These are phyloP conservation scores for Candida gorgasii DNA, from an alignment of 805 yeast genomes.

Conservation along the genomic window DNA sequence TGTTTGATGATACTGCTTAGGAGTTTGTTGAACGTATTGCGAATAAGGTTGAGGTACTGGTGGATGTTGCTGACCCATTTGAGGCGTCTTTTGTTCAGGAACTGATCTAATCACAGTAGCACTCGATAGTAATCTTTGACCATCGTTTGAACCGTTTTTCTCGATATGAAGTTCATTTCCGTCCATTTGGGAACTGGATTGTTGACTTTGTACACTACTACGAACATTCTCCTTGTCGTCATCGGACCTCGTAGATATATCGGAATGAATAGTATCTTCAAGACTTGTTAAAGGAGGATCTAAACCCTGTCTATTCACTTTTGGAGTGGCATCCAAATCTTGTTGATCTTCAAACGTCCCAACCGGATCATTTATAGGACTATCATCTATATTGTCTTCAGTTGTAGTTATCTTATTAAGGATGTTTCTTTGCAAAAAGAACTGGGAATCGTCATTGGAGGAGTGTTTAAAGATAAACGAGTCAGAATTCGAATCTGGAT, in stretches of 20 bases:
- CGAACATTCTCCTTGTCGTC: constrained; percentile 1
- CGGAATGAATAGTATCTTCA: constrained; percentile 6
- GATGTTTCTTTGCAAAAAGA: constrained; percentile 21
- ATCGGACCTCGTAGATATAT: constrained; percentile 3
- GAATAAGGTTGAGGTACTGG: constrained; percentile 14
- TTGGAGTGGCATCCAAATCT: not conserved
- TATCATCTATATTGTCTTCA: constrained; percentile 33
- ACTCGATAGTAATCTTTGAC: constrained; percentile 21
- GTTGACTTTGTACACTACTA: not conserved
- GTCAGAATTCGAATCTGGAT: not conserved
- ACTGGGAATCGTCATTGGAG: constrained; percentile 15
- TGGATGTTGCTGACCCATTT: constrained; percentile 10
- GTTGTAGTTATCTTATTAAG: constrained; percentile 33
- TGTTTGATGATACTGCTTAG: constrained; percentile 8
- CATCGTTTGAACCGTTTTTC: constrained; percentile 1
- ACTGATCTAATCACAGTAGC: constrained; percentile 22
- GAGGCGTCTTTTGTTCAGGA: constrained; percentile 10
- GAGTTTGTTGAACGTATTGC: constrained; percentile 7
- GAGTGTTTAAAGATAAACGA: constrained; percentile 5
- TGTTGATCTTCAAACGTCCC: constrained; percentile 10
- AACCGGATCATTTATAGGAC: constrained; percentile 9
- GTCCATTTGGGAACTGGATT: not conserved
- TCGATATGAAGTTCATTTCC: constrained; percentile 2
- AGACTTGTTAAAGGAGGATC: not conserved
- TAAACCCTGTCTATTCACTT: not conserved